Conservation (phyloP, 495 filamentous ascomycete genomes). For the Penicilliopsis zonata region DNA sequence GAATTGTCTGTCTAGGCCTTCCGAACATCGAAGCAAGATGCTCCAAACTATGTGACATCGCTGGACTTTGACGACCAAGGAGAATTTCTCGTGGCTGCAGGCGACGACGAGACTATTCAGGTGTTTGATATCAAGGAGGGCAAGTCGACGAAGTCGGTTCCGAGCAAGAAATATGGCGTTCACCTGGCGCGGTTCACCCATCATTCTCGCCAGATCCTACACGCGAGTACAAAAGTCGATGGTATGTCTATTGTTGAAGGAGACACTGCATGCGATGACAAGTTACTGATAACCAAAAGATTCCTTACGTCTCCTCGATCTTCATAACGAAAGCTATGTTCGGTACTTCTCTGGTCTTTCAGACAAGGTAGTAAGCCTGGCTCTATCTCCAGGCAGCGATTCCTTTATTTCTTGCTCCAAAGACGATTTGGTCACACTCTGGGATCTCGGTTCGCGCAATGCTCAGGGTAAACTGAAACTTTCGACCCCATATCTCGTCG, state of each 20-base stretch:
- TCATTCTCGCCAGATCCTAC: slow-evolving; percentile 74
- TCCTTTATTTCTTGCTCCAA: slow-evolving; percentile 82
- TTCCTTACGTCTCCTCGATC: slow-evolving; percentile 79
- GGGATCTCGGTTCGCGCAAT: slow-evolving; percentile 66
- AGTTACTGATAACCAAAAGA: slow-evolving; percentile 29
- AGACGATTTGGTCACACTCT: slow-evolving; percentile 80
- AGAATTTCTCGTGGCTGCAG: slow-evolving; percentile 74
- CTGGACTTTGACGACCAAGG: slow-evolving; percentile 95
- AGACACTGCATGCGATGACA: not conserved
- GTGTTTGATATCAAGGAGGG: slow-evolving; percentile 88
- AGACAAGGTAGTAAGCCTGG: slow-evolving; percentile 65
- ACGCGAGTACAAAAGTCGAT: slow-evolving; percentile 91
- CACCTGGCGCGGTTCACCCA: slow-evolving; percentile 93
- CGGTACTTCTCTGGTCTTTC: slow-evolving; percentile 91
- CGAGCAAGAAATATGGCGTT: slow-evolving; percentile 87
- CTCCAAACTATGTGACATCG: slow-evolving; percentile 43
- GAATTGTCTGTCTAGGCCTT: slow-evolving; percentile 17
- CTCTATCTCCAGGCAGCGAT: slow-evolving; percentile 54
- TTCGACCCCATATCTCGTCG: slow-evolving; percentile 63
- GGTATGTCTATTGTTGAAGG: slow-evolving; percentile 13
- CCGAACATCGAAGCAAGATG: slow-evolving; percentile 25
- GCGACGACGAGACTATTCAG: slow-evolving; percentile 87
- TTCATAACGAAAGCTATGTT: slow-evolving; percentile 89
- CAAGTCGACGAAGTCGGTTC: slow-evolving; percentile 68
- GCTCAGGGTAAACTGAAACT: slow-evolving; percentile 66